Percentiles rank a stretch among this genome's conserved stretches.
These are phyloP conservation scores for Dactylellina haptotyla DNA, from an alignment of 2,329 filamentous ascomycete genomes.

Conservation along the genomic window DNA sequence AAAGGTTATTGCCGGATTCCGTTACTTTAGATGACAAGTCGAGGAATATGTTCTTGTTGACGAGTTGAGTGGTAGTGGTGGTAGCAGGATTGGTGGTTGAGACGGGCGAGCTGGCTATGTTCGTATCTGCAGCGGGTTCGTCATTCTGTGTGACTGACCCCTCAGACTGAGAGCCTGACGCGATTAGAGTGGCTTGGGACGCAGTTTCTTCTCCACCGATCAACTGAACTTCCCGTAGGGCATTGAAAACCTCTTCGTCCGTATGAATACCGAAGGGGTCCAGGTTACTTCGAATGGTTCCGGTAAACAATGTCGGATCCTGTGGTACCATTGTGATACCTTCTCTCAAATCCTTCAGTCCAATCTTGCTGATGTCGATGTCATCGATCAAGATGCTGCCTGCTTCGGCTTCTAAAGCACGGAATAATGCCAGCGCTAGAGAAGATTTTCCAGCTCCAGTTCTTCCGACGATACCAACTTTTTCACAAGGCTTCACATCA, in stretches of 20 bases:
- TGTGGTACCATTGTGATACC: slow-evolving; percentile 97
- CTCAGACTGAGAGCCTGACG: slow-evolving; percentile 56
- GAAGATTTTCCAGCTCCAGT: slow-evolving; percentile 98
- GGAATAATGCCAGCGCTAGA: slow-evolving; percentile 89
- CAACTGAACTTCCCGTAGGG: slow-evolving; percentile 86
- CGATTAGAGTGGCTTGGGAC: slow-evolving; percentile 54
- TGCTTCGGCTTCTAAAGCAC: slow-evolving; percentile 87
- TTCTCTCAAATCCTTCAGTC: slow-evolving; percentile 90
- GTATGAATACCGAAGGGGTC: slow-evolving; percentile 91
- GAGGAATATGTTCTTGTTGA: slow-evolving; percentile 92
- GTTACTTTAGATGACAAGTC: slow-evolving; percentile 84
- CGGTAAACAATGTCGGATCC: slow-evolving; percentile 92
- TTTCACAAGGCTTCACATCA: slow-evolving; percentile 84
- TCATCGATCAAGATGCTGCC: slow-evolving; percentile 91
- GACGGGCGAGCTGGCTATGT: slow-evolving; percentile 49
- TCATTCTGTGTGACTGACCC: slow-evolving; percentile 57
- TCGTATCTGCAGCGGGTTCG: slow-evolving; percentile 42
- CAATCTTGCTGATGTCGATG: slow-evolving; percentile 88
- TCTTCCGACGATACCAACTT: slow-evolving; percentile 93
- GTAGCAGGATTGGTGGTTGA: slow-evolving; percentile 56
- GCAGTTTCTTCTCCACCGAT: slow-evolving; percentile 67
- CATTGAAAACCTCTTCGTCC: slow-evolving; percentile 88
- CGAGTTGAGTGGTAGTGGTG: slow-evolving; percentile 64
- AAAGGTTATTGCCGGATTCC: slow-evolving; percentile 92
- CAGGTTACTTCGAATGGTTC: slow-evolving; percentile 89